Base-by-base conservation (phyloP, 2,329 filamentous ascomycete species). In the Penicillium sp. region DNA sequence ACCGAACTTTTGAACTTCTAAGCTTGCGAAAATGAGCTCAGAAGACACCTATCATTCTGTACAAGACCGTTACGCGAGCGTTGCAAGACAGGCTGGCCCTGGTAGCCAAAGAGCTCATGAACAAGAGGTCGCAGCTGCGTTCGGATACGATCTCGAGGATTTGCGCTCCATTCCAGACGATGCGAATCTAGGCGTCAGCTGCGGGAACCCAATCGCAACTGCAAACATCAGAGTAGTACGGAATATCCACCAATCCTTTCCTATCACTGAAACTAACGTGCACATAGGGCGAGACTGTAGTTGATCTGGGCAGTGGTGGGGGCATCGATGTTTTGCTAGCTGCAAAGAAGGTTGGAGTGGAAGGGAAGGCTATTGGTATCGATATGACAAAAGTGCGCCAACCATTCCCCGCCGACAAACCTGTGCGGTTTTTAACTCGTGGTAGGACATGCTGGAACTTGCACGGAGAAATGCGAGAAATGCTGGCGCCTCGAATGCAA, bases 261-360 rank as follows among this genome's bases (percentile, higher is more conserved):
- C 2, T 18, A 18, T 18, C 18, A 18, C 18, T 18, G 18, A 18
- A 18, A 18, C 18, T 18, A 18, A 18, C 18, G 18, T 18, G 18
- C 48, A 34, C 42, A 40, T 49, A 83, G 77, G 82, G 82, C 13
- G 83, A 86, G 62, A 81, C 76, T 0, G 76, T 85, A 2, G 67
- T 86, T 52, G 83, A 85, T 58, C 71, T 86, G 1, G 83, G 83
- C 2, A 78, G 76, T 56, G 83, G 84, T 3, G 82, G 79, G 7
- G 83, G 83, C 0, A 81, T 86, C 42, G 83, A 86, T 61, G 77
- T 80, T 16, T 83, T 85, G 55, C 75, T 80, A 3, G 81, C 82
- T 10, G 74, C 80, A 4, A 71, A 70, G 24, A 81, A 76, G 59
- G 76, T 85, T 36, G 81, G 81, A 0, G 44, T 60, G 0, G 66